A percentile compares a stretch with the other conserved stretches of the same genome.
Evolutionary conservation across 306 rosid species (phyloP).

Genomic region (Trichosanthes cucumerina): DNA sequence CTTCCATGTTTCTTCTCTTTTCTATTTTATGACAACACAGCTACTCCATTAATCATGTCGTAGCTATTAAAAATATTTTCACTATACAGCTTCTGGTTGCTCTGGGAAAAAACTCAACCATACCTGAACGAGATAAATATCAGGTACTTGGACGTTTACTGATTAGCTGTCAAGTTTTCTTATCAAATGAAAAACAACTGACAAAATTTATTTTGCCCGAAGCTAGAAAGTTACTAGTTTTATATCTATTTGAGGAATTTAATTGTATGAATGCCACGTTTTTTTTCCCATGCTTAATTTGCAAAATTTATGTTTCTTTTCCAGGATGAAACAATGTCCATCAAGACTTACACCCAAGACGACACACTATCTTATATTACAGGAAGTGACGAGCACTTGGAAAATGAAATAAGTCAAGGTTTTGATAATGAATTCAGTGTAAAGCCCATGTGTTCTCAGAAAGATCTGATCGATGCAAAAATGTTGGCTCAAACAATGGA

Average conservation of each 20-base stretch:
- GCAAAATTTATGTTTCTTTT: constrained; percentile 12
- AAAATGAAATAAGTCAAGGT: constrained; percentile 22
- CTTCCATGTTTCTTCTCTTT: constrained; percentile 1
- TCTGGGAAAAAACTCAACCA: constrained; percentile 33
- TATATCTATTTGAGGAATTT: not conserved
- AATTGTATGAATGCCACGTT: constrained; percentile 2
- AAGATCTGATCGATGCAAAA: constrained; percentile 22
- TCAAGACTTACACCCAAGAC: constrained; percentile 45
- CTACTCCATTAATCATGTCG: constrained; percentile 13
- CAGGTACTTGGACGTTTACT: constrained; percentile 34
- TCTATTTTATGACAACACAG: not conserved
- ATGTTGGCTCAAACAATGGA: constrained; percentile 13
- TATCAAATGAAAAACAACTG: not conserved
- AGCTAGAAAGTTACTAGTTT: constrained; percentile 1
- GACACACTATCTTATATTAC: constrained; percentile 31
- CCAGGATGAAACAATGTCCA: constrained; percentile 46
- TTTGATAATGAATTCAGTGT: constrained; percentile 15
- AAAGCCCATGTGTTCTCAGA: not conserved
- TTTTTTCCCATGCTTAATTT: not conserved
- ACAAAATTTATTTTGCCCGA: not conserved
- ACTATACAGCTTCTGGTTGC: constrained; percentile 43
- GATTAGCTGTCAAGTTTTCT: constrained; percentile 9
- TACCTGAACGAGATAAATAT: constrained; percentile 27
- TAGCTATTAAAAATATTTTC: constrained; percentile 18
- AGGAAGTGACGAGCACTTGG: constrained; percentile 24